Evolutionary conservation across 208 protist species (phyloP).

Genomic region (Trypanosoma melophagium): DNA sequence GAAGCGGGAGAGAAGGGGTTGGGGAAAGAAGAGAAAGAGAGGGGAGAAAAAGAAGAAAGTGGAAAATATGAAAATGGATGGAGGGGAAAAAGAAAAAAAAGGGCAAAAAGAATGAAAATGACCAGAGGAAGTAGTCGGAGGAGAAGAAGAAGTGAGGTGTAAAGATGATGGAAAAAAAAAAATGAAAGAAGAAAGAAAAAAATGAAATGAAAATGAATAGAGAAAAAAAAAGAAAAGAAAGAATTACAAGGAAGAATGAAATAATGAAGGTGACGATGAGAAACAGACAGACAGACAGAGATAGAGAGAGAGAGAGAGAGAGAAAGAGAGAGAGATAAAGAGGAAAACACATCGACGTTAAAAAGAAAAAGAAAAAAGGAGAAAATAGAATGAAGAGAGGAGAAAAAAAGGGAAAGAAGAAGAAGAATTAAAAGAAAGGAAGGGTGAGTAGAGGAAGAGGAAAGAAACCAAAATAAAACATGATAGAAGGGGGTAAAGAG

Average conservation of each 20-base stretch:
- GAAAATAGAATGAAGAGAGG: background rate
- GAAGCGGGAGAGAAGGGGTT: constrained; percentile 1
- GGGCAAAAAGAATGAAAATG: background rate
- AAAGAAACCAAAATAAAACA: background rate
- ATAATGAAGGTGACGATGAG: background rate
- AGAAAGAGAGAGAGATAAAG: background rate
- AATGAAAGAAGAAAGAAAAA: constrained; percentile 3
- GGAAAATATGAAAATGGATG: constrained; percentile 4
- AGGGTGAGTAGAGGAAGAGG: too few species aligned
- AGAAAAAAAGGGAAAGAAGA: background rate
- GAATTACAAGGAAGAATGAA: constrained; percentile 11
- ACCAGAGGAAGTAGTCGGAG: constrained; percentile 2
- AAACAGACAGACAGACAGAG: constrained; percentile 4
- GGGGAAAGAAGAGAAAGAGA: background rate
- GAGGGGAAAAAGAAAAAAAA: constrained; percentile 25
- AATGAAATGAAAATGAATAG: constrained; percentile 10
- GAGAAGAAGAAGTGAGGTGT: constrained; percentile 5
- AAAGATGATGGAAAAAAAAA: constrained; percentile 17
- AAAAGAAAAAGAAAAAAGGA: constrained; percentile 6
- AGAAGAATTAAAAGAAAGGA: too few species aligned
- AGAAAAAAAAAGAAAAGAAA: constrained; percentile 14
- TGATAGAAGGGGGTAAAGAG: too few species aligned
- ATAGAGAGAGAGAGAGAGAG: constrained; percentile 13
- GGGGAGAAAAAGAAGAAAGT: background rate
- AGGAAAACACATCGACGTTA: background rate